phyloP scores from a whole-genome alignment of 805 yeast genomes.

The Candida odintsovae region DNA sequence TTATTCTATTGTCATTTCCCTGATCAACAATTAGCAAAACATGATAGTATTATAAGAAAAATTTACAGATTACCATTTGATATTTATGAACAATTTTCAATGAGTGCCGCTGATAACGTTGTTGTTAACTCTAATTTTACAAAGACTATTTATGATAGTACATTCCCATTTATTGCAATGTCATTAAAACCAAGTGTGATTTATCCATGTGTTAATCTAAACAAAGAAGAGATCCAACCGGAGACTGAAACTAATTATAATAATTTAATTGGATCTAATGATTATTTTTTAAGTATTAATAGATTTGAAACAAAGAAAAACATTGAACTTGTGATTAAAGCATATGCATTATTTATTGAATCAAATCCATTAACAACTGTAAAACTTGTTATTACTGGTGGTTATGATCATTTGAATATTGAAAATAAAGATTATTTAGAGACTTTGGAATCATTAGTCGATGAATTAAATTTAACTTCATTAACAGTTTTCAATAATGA shows the following conservation, averaged over 20 bases:
- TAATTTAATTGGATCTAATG: conserved; percentile 17
- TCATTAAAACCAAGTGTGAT: conserved; percentile 28
- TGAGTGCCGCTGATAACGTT: conserved; percentile 66
- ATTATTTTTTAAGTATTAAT: conserved; percentile 68
- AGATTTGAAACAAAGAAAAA: conserved; percentile 87
- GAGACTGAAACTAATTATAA: conserved; percentile 11
- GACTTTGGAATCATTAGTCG: conserved; percentile 50
- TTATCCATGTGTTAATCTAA: conserved; percentile 62
- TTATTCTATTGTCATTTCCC: conserved; percentile 97
- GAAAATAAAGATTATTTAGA: conserved; percentile 73
- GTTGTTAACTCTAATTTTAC: conserved; percentile 91
- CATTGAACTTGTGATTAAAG: conserved; percentile 66
- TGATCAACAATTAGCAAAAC: conserved; percentile 69
- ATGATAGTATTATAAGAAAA: conserved; percentile 46
- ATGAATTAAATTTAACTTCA: conserved; percentile 37
- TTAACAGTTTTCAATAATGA: conserved; percentile 35
- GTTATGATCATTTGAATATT: conserved; percentile 68
- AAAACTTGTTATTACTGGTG: conserved; percentile 78
- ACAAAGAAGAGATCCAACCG: conserved; percentile 24
- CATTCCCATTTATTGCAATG: conserved; percentile 43
- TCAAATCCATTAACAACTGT: conserved; percentile 28
- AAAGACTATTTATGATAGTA: conserved; percentile 53
- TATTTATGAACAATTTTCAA: conserved; percentile 73
- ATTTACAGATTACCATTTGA: conserved; percentile 83
- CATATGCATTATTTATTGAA: conserved; percentile 46